Evolutionary conservation across 768 basidiomycete species (phyloP).

Genomic region (Boletus vermiculosoides): DNA sequence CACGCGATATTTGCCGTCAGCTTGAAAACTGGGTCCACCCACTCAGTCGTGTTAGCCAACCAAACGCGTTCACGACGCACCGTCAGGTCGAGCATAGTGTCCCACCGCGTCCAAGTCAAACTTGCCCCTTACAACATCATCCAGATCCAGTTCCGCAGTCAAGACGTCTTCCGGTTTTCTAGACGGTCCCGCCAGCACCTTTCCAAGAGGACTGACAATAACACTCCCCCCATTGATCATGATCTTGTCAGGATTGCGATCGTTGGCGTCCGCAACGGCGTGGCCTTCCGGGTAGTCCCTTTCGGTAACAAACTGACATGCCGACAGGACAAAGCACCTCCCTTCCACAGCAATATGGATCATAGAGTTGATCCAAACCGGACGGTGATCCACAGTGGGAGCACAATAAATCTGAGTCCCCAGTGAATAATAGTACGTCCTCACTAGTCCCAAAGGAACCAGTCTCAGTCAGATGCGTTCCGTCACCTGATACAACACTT

Average conservation of each 20-base stretch:
- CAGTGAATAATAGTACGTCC: conserved; percentile 56
- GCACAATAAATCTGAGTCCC: conserved; percentile 64
- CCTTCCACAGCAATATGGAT: conserved; percentile 65
- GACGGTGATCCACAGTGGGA: conserved; percentile 61
- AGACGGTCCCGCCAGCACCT: conserved; percentile 58
- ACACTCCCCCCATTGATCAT: conserved; percentile 63
- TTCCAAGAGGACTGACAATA: conserved; percentile 58
- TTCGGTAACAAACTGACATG: conserved; percentile 57
- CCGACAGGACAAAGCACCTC: conserved; percentile 65
- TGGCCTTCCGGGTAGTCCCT: conserved; percentile 52
- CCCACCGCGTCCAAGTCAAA: conserved; percentile 63
- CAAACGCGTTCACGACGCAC: conserved; percentile 34
- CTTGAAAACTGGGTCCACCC: conserved; percentile 27
- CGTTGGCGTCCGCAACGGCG: conserved; percentile 38
- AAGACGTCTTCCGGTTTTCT: conserved; percentile 51
- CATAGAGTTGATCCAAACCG: conserved; percentile 58
- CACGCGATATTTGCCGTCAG: conserved; percentile 13
- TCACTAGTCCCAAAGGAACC: conserved; percentile 38
- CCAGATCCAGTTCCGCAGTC: conserved; percentile 57
- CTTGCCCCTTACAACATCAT: conserved; percentile 55
- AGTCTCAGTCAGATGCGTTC: background rate
- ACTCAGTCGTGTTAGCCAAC: conserved; percentile 6
- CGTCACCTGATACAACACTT: conserved; percentile 17
- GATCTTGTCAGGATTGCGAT: conserved; percentile 44
- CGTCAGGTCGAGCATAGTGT: conserved; percentile 59